phyloP scores from a whole-genome alignment of 305 asterid species.

The Plantago coronopus region DNA sequence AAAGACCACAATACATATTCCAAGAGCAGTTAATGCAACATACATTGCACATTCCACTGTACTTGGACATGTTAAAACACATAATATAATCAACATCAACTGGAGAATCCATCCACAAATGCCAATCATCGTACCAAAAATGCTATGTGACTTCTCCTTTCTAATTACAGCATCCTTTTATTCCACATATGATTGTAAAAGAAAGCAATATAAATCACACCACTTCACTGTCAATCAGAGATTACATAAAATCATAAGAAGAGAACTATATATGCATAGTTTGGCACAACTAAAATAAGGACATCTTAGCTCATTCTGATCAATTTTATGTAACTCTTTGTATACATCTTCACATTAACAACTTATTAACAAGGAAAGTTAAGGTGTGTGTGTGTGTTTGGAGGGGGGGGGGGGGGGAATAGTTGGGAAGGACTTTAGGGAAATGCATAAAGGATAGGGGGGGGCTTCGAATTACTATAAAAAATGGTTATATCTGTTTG shows the following conservation, averaged over 20 bases:
- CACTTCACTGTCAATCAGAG: no score
- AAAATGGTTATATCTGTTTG: no score
- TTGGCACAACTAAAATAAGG: not conserved
- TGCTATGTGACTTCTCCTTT: not conserved
- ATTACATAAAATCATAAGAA: not conserved
- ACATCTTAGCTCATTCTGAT: not conserved
- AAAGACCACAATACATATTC: not conserved
- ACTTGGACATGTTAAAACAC: not conserved
- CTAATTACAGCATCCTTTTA: not conserved
- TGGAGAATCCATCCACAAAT: not conserved
- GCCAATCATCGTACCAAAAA: not conserved
- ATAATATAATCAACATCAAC: not conserved
- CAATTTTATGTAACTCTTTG: not conserved
- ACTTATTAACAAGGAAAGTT: not conserved
- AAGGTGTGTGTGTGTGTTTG: not conserved
- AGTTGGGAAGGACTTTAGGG: no score
- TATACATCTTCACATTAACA: not conserved
- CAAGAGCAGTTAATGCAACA: not conserved
- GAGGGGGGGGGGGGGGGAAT: no score
- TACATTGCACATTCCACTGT: not conserved
- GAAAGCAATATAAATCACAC: not conserved
- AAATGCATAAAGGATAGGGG: no score
- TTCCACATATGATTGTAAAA: constrained; percentile 2
- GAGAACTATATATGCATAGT: not conserved
- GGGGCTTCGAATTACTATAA: no score